Percentiles rank a stretch among this genome's conserved stretches.
These are phyloP conservation scores for Silene coronaria DNA, from an alignment of 179 eudicot species.

Conservation along the genomic window DNA sequence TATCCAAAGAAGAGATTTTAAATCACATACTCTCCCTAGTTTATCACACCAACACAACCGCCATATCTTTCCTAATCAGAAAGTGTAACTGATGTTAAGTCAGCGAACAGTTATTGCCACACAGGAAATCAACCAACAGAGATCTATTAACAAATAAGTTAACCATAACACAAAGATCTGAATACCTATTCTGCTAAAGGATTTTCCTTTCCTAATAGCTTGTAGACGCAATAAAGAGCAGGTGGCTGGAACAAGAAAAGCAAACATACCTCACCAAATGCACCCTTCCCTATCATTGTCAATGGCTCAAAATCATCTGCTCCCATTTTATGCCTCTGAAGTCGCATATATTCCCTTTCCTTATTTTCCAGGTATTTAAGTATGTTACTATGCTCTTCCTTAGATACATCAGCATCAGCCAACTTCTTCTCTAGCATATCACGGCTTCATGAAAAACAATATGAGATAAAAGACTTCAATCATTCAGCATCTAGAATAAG, in stretches of 20 bases:
- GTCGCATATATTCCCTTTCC: constrained; percentile 94
- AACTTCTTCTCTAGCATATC: constrained; percentile 65
- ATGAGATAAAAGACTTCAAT: background rate
- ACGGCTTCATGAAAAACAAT: constrained; percentile 26
- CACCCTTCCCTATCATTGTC: constrained; percentile 97
- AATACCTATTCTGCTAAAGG: no score
- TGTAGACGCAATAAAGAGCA: background rate
- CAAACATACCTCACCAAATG: constrained; percentile 86
- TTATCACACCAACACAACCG: background rate
- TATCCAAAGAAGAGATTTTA: no score
- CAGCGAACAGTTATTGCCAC: no score
- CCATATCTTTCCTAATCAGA: no score
- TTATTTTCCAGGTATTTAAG: constrained; percentile 81
- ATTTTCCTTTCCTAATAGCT: no score
- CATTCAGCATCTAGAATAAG: background rate
- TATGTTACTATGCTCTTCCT: constrained; percentile 83
- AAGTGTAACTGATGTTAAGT: no score
- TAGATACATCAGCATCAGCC: constrained; percentile 97
- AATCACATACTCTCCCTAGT: no score
- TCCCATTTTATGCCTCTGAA: constrained; percentile 96
- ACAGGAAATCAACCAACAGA: no score
- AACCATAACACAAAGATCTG: background rate
- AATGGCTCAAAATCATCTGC: constrained; percentile 87
- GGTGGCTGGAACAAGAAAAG: background rate
- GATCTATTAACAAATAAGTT: no score